Conservation (phyloP, 1,284 basidiomycete species). For the Cryptococcus hybrid region DNA sequence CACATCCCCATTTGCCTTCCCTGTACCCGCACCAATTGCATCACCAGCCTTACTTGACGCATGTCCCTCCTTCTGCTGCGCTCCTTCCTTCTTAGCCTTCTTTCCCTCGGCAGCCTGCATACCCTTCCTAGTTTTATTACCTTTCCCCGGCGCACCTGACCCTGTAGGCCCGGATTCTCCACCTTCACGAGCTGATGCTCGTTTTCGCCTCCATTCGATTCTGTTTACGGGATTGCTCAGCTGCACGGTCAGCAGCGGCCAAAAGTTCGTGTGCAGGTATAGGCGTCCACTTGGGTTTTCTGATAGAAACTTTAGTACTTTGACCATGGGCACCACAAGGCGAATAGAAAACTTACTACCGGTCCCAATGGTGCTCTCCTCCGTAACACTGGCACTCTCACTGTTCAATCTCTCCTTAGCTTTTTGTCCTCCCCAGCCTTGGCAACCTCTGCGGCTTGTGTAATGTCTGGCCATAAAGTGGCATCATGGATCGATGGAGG, state of each 20-base stretch:
- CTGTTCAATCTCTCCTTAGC: constrained; percentile 16
- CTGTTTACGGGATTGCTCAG: constrained; percentile 24
- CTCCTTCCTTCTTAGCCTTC: too few species aligned
- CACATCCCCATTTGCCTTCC: constrained; percentile 8
- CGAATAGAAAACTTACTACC: constrained; percentile 22
- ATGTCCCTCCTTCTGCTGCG: neutral
- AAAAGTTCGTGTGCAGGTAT: constrained; percentile 50
- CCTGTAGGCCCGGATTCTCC: too few species aligned
- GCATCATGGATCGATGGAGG: constrained; percentile 28
- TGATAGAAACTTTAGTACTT: constrained; percentile 5
- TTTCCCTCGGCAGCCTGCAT: too few species aligned
- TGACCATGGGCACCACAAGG: neutral
- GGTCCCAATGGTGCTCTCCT: neutral
- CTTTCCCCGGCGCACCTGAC: too few species aligned
- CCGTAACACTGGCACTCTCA: constrained; percentile 21
- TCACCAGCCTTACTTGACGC: neutral
- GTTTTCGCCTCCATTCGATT: constrained; percentile 19
- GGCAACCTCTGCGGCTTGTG: constrained; percentile 24
- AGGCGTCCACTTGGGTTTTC: constrained; percentile 49
- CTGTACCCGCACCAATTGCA: neutral
- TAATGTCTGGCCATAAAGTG: constrained; percentile 42
- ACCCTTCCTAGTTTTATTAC: too few species aligned
- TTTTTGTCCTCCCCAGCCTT: constrained; percentile 29
- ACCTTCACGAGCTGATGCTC: neutral
- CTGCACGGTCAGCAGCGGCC: constrained; percentile 47